phyloP scores from a whole-genome alignment of 225 moss, liverwort and hornwort genomes.

The Takakia lepidozioides region DNA sequence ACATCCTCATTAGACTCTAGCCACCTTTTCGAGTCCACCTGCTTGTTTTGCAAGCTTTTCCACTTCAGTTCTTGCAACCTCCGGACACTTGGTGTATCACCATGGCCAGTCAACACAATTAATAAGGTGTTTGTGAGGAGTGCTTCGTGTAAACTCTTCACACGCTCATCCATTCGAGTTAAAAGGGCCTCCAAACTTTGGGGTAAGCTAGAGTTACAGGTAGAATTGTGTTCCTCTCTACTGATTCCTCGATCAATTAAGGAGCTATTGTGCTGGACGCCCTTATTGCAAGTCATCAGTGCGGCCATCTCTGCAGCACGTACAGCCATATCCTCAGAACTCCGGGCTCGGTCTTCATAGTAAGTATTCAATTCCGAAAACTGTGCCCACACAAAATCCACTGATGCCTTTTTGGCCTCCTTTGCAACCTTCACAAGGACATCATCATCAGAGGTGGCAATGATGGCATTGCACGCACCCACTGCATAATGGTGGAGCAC shows the following conservation, averaged over 20 bases:
- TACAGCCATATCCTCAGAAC: conserved; percentile 27
- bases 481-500: conserved; percentile 61
- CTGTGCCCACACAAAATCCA: conserved; percentile 86
- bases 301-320: conserved; percentile 69
- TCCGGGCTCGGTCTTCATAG: conserved; percentile 47
- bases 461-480: conserved; percentile 68
- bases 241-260: no score
- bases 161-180: conserved; percentile 34
- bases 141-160: conserved; percentile 56
- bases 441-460: conserved; percentile 61
- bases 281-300: conserved; percentile 54
- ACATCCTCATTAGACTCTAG: conserved; percentile 39
- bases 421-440: conserved; percentile 51
- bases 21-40: conserved; percentile 23
- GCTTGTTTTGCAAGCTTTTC: conserved; percentile 36
- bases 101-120: conserved; percentile 70
- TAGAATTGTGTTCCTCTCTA: no score
- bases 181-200: conserved; percentile 39
- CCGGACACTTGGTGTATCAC: conserved; percentile 66
- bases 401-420: conserved; percentile 62
- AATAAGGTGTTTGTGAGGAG: conserved; percentile 62
- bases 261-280: no score
- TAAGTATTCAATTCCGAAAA: conserved; percentile 60
- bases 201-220: no score
- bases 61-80: conserved; percentile 53